Conservation (phyloP, 768 basidiomycete species). For the Boletales sp. region DNA sequence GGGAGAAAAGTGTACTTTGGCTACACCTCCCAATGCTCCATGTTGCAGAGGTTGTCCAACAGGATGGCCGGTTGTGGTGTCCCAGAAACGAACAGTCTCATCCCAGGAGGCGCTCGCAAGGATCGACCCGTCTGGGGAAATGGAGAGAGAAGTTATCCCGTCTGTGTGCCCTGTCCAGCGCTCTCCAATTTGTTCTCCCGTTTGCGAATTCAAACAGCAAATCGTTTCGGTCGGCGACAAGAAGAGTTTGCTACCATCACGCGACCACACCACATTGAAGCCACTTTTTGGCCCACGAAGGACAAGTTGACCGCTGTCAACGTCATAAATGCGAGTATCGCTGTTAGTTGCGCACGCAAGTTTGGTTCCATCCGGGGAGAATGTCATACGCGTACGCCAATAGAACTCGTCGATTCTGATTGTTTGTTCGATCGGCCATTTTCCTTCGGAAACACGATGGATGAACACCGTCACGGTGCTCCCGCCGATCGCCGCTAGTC, state of each 20-base stretch:
- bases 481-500: neutral
- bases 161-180: slow-evolving; percentile 16
- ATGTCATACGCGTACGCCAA: neutral
- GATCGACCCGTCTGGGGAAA: no score
- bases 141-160: rapidly evolving
- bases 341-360: neutral
- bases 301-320: neutral
- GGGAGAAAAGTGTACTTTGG: no score
- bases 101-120: no score
- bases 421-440: neutral
- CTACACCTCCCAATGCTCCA: no score
- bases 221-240: neutral
- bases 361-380: slow-evolving; percentile 3
- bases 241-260: slow-evolving; percentile 9
- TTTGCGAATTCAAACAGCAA: slow-evolving; percentile 1
- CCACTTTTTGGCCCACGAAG: no score
- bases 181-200: slow-evolving; percentile 1
- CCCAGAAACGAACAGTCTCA: no score
- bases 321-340: neutral
- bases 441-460: neutral
- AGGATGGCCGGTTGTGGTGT: no score
- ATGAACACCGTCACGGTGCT: neutral
- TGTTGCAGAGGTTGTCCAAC: no score
- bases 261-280: slow-evolving; percentile 12
- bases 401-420: neutral